A percentile compares a stretch with the other conserved stretches of the same genome.
Conservation (phyloP, 2,329 filamentous ascomycete genomes). For the Pseudocercospora eumusae region DNA sequence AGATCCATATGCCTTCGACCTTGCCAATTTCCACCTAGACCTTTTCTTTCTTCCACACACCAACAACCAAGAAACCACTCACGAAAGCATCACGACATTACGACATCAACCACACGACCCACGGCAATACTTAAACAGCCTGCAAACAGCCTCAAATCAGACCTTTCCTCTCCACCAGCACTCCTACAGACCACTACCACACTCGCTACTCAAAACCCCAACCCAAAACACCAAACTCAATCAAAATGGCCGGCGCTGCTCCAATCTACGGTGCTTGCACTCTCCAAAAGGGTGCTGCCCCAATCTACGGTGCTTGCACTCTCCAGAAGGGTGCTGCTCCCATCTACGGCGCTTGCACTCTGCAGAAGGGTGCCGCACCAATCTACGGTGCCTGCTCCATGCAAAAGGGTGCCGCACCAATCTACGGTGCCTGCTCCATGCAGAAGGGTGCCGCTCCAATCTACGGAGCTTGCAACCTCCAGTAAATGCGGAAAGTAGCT, state of each 20-base stretch:
- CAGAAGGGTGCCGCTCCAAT: neutral
- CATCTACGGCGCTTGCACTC: constrained; percentile 1
- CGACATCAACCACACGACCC: neutral
- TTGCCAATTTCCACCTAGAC: constrained; percentile 12
- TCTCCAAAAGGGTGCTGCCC: constrained; percentile 2
- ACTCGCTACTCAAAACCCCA: constrained; percentile 12
- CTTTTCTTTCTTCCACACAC: constrained; percentile 17
- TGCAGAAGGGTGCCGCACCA: neutral
- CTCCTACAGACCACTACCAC: constrained; percentile 14
- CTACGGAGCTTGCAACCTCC: constrained; percentile 8
- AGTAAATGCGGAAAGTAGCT: constrained; percentile 4
- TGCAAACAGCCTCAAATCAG: neutral
- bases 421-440: constrained; percentile 3
- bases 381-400: constrained; percentile 6
- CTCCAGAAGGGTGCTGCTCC: neutral
- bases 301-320: neutral
- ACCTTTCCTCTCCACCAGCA: constrained; percentile 13
- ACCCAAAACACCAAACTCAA: constrained; percentile 4
- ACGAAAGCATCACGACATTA: constrained; percentile 11
- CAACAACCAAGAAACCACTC: constrained; percentile 10
- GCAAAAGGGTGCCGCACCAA: constrained; percentile 1
- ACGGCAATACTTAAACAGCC: neutral
- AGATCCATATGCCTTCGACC: constrained; percentile 4
- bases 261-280: constrained; percentile 7
- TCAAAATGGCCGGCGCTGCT: constrained; percentile 7